Percentiles rank a stretch among this genome's conserved stretches.
These are phyloP conservation scores for Paecilomyces variotii DNA, from an alignment of 2,329 filamentous ascomycete genomes.

Conservation along the genomic window DNA sequence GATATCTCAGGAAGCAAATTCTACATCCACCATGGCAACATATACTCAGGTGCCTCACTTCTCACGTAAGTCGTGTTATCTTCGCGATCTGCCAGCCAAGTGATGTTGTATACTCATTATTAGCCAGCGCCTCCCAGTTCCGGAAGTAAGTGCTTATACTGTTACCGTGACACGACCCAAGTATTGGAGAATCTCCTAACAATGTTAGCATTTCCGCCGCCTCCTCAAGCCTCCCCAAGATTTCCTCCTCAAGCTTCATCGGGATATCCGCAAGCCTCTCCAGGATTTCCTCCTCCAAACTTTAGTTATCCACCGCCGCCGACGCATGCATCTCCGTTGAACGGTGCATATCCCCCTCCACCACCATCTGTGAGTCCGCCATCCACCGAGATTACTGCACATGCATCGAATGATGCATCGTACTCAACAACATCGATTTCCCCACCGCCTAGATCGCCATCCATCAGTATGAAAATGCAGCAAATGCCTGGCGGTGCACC, in stretches of 20 bases:
- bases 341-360: constrained; percentile 10
- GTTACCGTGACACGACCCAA: too few relatives aligned
- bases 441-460: constrained; percentile 11
- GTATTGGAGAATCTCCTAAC: neutral
- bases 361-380: constrained; percentile 13
- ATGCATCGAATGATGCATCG: constrained; percentile 96
- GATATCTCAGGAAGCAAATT: too few relatives aligned
- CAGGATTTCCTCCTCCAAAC: constrained; percentile 14
- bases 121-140: neutral
- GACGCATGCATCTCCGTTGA: constrained; percentile 11
- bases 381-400: constrained; percentile 60
- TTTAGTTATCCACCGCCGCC: constrained; percentile 19
- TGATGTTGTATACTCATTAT: too few relatives aligned
- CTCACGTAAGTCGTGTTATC: neutral
- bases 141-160: too few relatives aligned
- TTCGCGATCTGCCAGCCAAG: neutral
- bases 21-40: too few relatives aligned
- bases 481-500: constrained; percentile 37
- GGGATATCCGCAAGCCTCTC: constrained; percentile 10
- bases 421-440: constrained; percentile 27
- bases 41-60: neutral
- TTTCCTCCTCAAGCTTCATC: constrained; percentile 8
- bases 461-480: constrained; percentile 10
- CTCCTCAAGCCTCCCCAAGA: constrained; percentile 11
- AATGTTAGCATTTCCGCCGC: constrained; percentile 16